Evolutionary conservation across 768 basidiomycete genomes (phyloP).

Genomic region (Pleurotus platypus): DNA sequence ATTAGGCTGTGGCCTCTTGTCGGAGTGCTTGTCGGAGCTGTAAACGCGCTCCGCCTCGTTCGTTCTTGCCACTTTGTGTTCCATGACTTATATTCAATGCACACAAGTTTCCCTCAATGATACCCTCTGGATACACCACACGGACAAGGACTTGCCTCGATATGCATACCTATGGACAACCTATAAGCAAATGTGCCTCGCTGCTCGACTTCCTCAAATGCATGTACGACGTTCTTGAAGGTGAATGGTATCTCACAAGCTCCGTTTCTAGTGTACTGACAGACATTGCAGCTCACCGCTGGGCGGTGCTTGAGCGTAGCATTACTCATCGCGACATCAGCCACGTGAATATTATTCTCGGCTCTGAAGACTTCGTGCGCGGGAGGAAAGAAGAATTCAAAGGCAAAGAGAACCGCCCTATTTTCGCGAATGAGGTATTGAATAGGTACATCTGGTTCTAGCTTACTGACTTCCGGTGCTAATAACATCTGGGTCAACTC

Average conservation of each 20-base stretch:
- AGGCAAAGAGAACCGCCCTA: neutral
- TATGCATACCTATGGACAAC: neutral
- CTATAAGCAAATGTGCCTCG: neutral
- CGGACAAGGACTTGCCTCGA: neutral
- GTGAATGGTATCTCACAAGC: neutral
- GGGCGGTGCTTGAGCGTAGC: neutral
- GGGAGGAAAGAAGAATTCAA: neutral
- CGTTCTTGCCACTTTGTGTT: no score
- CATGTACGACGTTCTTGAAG: constrained; percentile 6
- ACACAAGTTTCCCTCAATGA: no score
- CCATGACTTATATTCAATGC: no score
- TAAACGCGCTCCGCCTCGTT: no score
- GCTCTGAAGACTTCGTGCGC: no score
- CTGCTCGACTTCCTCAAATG: neutral
- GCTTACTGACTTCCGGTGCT: neutral
- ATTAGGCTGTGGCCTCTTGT: no score
- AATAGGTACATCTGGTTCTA: neutral
- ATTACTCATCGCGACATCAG: neutral
- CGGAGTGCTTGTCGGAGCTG: no score
- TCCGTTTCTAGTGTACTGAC: neutral
- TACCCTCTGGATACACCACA: neutral
- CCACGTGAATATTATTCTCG: neutral
- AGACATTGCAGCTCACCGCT: neutral
- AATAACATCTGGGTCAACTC: neutral
- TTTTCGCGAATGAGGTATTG: neutral